Evolutionary conservation across 352 stramenopile species (phyloP).

Genomic region (Globisporangium heterothallicum): DNA sequence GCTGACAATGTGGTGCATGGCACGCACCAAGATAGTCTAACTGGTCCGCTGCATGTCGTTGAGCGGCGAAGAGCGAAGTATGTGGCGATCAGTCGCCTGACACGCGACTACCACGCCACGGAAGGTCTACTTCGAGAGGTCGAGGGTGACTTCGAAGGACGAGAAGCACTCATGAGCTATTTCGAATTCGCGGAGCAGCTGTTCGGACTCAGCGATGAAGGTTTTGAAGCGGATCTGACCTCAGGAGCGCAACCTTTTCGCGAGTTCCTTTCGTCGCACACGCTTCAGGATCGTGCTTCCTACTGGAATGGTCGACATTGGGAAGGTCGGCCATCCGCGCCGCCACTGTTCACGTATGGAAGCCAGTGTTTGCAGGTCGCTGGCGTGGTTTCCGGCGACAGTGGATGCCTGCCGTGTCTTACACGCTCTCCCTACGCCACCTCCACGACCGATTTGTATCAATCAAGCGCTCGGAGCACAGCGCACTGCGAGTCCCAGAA

Average conservation of each 20-base stretch:
- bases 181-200: conserved; percentile 68
- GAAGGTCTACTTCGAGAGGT: conserved; percentile 63
- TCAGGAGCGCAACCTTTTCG: conserved; percentile 29
- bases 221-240: conserved; percentile 20
- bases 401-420: conserved; percentile 56
- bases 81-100: conserved; percentile 89
- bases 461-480: conserved; percentile 22
- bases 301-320: conserved; percentile 81
- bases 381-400: conserved; percentile 23
- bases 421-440: conserved; percentile 54
- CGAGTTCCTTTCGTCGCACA: conserved; percentile 33
- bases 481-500: conserved; percentile 56
- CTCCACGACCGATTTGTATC: conserved; percentile 32
- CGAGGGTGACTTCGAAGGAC: conserved; percentile 79
- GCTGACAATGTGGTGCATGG: conserved; percentile 92
- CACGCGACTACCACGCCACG: conserved; percentile 85
- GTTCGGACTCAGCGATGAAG: conserved; percentile 52
- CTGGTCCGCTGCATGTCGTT: conserved; percentile 82
- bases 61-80: conserved; percentile 92
- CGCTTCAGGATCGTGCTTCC: conserved; percentile 49
- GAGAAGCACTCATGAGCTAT: conserved; percentile 63
- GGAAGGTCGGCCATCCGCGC: conserved; percentile 64
- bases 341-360: conserved; percentile 68
- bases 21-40: conserved; percentile 90
- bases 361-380: conserved; percentile 49